Evolutionary conservation across 495 filamentous ascomycete species (phyloP), one percentile per base, ranked within the genome.

Genomic region (Ramalina intermedia): DNA sequence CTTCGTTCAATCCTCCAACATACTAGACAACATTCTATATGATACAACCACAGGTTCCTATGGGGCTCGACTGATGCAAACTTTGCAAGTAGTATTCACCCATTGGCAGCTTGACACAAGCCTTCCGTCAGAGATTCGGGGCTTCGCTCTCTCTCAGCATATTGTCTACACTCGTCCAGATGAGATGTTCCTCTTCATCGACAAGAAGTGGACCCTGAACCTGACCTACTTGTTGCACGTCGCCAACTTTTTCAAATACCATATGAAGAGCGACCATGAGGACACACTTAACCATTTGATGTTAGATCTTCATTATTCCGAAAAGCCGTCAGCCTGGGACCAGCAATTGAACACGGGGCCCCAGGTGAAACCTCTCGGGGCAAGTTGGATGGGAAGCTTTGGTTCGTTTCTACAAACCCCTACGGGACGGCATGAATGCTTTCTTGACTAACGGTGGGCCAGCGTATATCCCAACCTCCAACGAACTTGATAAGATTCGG

Each of bases 401-500:
- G 52, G 52, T 55, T 21, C 18, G 47, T 57, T 21, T 41, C 3
- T 35, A 6, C 29, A 33, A 33, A 1, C 8, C n/a, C n/a, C 14
- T 11, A 6, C 5, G 7, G 4, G 27, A 47, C n/a, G 16, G 33
- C 24, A 27, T 29, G 5, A 12, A 24, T 20, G 24, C 35, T 52
- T 18, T 35, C 20, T 29, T 3, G 26, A 63, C 57, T 63, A 17
- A 18, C n/a, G 13, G 9, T 21, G 9, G 1, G 16, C 2, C 33
- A 56, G 66, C 63, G 56, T 67, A 58, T 68, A 61, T 49, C 64
- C 61, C 48, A 53, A 66, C 49, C 64, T 66, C 47, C 66, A 65
- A 41, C 14, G 54, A 53, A 1, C 44, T 56, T 35, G 20, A 33
- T 14, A 20, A 23, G 7, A 47, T 56, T 18, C 54, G 54, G 6